Conservation (phyloP, 2,329 filamentous ascomycete genomes). For the Aspergillus aculeatinus region DNA sequence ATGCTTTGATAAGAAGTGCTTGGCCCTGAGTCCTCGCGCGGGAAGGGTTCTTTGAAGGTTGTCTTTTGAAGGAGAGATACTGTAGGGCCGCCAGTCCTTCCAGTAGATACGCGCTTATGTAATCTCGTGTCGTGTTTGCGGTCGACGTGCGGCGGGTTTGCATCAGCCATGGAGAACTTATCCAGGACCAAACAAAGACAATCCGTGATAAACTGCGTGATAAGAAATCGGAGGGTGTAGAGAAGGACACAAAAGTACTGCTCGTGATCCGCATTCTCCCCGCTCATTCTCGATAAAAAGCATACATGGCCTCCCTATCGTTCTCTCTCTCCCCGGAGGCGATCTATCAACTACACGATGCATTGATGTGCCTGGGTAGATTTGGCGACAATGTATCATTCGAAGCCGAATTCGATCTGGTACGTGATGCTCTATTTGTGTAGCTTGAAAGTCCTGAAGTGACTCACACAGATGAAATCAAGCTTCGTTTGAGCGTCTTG, state of each 20-base stretch:
- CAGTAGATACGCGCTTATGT: conserved; percentile 17
- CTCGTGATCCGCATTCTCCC: not conserved
- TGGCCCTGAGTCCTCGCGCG: not conserved
- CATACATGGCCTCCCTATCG: conserved; percentile 39
- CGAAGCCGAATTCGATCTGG: conserved; percentile 58
- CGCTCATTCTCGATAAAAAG: not conserved
- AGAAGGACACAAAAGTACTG: not conserved
- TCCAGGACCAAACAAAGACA: not conserved
- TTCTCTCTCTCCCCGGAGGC: conserved; percentile 60
- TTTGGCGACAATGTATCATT: conserved; percentile 64
- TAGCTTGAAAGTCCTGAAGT: not conserved
- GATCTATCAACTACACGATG: conserved; percentile 58
- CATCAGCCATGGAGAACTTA: not conserved
- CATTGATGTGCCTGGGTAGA: conserved; percentile 60
- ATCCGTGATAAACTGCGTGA: too few species aligned
- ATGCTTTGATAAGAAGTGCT: not conserved
- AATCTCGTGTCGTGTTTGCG: conserved; percentile 20
- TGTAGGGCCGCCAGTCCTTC: too few species aligned
- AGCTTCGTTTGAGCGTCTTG: conserved; percentile 62
- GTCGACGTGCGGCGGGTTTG: conserved; percentile 3
- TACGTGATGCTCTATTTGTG: not conserved
- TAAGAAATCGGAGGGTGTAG: not conserved
- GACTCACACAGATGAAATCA: conserved; percentile 10
- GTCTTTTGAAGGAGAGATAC: not conserved
- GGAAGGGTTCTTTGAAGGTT: not conserved